Evolutionary conservation across 805 yeast genomes (phyloP).

Genomic region (Spathaspora hagerdaliae): DNA sequence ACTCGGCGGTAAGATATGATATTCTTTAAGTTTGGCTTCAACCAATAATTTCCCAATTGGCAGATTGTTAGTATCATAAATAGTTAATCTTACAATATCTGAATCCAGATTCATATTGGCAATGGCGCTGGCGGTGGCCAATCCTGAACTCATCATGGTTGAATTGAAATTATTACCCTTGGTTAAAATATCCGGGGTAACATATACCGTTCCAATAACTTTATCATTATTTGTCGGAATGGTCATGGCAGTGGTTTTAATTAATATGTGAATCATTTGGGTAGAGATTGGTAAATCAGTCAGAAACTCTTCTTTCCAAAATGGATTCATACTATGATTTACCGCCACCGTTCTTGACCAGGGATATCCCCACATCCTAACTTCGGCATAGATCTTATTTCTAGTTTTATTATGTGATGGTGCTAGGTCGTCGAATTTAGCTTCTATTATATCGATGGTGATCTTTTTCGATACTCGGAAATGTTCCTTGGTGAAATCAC

Average conservation of each 20-base stretch:
- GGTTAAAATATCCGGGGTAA: constrained; percentile 48
- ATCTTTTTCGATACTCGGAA: constrained; percentile 54
- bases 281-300: constrained; percentile 58
- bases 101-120: background rate
- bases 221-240: constrained; percentile 31
- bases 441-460: constrained; percentile 60
- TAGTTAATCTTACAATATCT: constrained; percentile 43
- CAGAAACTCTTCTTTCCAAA: constrained; percentile 78
- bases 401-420: constrained; percentile 2
- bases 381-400: constrained; percentile 57
- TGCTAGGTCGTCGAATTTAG: constrained; percentile 39
- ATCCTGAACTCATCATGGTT: constrained; percentile 26
- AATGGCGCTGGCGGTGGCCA: background rate
- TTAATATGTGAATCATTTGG: constrained; percentile 46
- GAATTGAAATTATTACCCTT: constrained; percentile 21
- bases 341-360: constrained; percentile 79
- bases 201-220: constrained; percentile 49
- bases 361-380: constrained; percentile 65
- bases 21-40: constrained; percentile 46
- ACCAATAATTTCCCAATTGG: constrained; percentile 58
- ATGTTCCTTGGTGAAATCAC: constrained; percentile 24
- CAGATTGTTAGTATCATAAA: constrained; percentile 36
- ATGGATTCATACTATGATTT: constrained; percentile 48
- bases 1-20: constrained; percentile 55
- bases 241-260: constrained; percentile 26